A percentile compares a stretch with the other conserved stretches of the same genome.
Conservation (phyloP, 2,329 filamentous ascomycete genomes). For the Neonectria faginata region DNA sequence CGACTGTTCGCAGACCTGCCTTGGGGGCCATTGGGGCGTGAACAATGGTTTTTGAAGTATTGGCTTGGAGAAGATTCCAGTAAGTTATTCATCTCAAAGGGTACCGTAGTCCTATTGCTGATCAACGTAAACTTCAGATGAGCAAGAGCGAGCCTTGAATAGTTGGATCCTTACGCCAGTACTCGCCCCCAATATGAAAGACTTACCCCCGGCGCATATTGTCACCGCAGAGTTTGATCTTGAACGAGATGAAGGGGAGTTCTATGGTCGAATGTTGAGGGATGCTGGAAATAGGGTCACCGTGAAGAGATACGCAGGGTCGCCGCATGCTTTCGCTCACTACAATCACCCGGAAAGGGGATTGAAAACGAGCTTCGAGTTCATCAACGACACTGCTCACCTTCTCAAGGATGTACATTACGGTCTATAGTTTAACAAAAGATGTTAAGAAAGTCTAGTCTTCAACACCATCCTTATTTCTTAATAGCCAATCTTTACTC, state of each 20-base stretch:
- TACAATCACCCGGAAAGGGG: slow-evolving; percentile 46
- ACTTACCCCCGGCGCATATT: slow-evolving; percentile 47
- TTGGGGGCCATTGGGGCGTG: slow-evolving; percentile 46
- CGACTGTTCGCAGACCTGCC: slow-evolving; percentile 40
- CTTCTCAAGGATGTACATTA: slow-evolving; percentile 23
- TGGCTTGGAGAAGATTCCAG: slow-evolving; percentile 46
- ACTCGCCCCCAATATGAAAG: slow-evolving; percentile 42
- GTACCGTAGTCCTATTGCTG: too few relatives aligned
- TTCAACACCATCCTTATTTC: too few relatives aligned
- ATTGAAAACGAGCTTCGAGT: slow-evolving; percentile 43
- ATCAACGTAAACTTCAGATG: slow-evolving; percentile 6
- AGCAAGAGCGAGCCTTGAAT: slow-evolving; percentile 29
- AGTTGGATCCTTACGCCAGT: slow-evolving; percentile 38
- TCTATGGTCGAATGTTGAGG: slow-evolving; percentile 39
- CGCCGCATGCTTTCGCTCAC: slow-evolving; percentile 48
- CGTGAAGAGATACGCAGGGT: slow-evolving; percentile 45
- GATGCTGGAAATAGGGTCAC: slow-evolving; percentile 43
- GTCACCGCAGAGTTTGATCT: slow-evolving; percentile 52
- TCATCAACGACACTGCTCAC: slow-evolving; percentile 42
- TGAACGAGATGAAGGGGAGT: slow-evolving; percentile 50
- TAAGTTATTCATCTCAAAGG: slow-evolving; percentile 7
- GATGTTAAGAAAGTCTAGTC: too few relatives aligned
- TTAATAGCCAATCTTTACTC: too few relatives aligned
- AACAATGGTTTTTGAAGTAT: slow-evolving; percentile 49
- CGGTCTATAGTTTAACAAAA: neutral